These are phyloP conservation scores for Lipomyces yarrowii DNA, from an alignment of 1,139 yeast species.

Conservation along the genomic window DNA sequence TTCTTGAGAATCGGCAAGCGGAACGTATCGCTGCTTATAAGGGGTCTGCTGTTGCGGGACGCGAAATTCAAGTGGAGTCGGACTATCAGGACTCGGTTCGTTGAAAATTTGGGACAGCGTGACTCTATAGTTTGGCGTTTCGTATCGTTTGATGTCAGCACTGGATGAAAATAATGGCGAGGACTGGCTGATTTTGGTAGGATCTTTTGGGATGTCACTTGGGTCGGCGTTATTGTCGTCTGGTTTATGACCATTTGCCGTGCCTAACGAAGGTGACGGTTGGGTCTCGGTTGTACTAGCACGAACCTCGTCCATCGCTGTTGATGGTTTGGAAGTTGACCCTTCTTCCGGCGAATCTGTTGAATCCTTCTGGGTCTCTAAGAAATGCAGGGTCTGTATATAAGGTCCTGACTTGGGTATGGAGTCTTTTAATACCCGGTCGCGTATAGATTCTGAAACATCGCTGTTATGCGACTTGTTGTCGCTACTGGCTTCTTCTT, in stretches of 20 bases:
- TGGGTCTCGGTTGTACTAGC: not conserved
- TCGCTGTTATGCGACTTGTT: not conserved
- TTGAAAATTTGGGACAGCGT: not conserved
- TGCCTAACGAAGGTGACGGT: not conserved
- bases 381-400: not conserved
- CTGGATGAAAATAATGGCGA: not conserved
- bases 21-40: conserved; percentile 5
- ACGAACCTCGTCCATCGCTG: not conserved
- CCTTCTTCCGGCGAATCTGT: not conserved
- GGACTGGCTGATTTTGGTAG: not conserved
- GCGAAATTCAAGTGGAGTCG: not conserved
- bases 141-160: not conserved
- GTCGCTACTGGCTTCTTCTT: not conserved
- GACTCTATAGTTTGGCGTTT: not conserved
- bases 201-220: not conserved
- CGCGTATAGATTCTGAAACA: not conserved
- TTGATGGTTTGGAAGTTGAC: not conserved
- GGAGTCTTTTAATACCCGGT: not conserved
- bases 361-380: not conserved
- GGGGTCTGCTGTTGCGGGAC: conserved; percentile 1
- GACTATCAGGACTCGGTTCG: not conserved
- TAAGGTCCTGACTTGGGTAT: not conserved
- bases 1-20: conserved; percentile 16
- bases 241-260: not conserved
- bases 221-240: not conserved